These are phyloP conservation scores for Prinsepia uniflora DNA, from an alignment of 306 rosid species.

Conservation along the genomic window DNA sequence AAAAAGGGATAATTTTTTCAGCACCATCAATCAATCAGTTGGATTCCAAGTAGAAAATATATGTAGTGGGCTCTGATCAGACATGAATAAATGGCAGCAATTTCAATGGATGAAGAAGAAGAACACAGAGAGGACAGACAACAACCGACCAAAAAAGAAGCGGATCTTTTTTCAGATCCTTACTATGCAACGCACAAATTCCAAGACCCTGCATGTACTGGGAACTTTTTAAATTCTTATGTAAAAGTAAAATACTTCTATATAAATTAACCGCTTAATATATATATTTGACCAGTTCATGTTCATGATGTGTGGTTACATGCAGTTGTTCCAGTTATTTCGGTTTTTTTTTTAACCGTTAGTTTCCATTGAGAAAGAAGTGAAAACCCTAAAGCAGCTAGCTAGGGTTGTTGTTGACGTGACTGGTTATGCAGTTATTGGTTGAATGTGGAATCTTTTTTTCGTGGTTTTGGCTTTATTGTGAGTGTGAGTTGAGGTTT, in stretches of 20 bases:
- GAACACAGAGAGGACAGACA: conserved; percentile 35
- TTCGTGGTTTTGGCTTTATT: conserved; percentile 29
- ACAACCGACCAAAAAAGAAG: conserved; percentile 56
- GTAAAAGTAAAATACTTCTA: conserved; percentile 9
- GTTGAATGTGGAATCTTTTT: conserved; percentile 43
- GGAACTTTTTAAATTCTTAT: conserved; percentile 18
- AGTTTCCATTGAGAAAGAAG: conserved; percentile 11
- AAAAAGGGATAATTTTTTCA: no score
- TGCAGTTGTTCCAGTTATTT: conserved; percentile 59
- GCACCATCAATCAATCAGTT: no score
- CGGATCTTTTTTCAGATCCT: conserved; percentile 63
- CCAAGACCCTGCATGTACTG: conserved; percentile 34
- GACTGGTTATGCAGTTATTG: conserved; percentile 37
- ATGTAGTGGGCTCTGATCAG: conserved; percentile 18
- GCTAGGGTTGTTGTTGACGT: conserved; percentile 27
- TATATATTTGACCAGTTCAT: conserved; percentile 18
- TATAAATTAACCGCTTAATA: not conserved
- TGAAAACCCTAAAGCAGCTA: conserved; percentile 2
- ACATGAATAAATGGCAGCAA: conserved; percentile 47
- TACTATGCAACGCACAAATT: conserved; percentile 47
- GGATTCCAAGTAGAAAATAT: no score
- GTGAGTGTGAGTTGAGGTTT: not conserved
- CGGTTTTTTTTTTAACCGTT: conserved; percentile 36
- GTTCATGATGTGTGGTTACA: conserved; percentile 22
- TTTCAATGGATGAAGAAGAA: conserved; percentile 50